These are phyloP conservation scores for Paracorniculantispora psalliotae DNA, from an alignment of 2,329 filamentous ascomycete species.

Conservation along the genomic window DNA sequence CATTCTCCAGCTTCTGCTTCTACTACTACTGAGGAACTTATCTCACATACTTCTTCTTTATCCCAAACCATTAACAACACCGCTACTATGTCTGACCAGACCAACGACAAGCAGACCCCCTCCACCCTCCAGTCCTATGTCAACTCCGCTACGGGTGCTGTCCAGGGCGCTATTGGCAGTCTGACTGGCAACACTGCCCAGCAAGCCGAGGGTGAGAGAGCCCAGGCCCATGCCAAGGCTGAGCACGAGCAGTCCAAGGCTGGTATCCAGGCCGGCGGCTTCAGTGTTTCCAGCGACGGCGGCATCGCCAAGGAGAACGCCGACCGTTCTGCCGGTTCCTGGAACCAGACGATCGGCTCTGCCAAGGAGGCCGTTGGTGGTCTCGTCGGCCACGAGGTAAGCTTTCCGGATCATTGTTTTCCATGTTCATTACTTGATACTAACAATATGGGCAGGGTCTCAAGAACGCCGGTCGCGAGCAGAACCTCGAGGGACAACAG, in stretches of 20 bases:
- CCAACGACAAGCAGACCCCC: constrained; percentile 31
- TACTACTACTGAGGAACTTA: neutral
- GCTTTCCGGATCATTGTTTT: constrained; percentile 14
- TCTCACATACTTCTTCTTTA: neutral
- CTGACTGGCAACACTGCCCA: constrained; percentile 69
- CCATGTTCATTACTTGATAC: neutral
- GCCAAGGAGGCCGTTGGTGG: constrained; percentile 79
- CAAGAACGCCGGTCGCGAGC: constrained; percentile 67
- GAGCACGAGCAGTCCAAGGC: constrained; percentile 73
- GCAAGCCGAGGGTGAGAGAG: constrained; percentile 58
- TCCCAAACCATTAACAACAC: neutral
- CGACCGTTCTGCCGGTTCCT: constrained; percentile 66
- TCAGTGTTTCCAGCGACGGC: constrained; percentile 64
- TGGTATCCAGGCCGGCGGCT: constrained; percentile 66
- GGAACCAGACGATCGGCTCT: constrained; percentile 85
- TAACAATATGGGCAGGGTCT: constrained; percentile 43
- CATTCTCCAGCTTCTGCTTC: neutral
- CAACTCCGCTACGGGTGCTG: constrained; percentile 66
- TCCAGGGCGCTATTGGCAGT: constrained; percentile 66
- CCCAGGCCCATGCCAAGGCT: constrained; percentile 59
- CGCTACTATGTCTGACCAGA: constrained; percentile 27
- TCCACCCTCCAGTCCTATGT: constrained; percentile 77
- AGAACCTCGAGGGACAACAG: constrained; percentile 74
- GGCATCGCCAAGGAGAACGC: constrained; percentile 67
- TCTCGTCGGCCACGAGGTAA: constrained; percentile 66